Percentiles rank a stretch among this genome's conserved stretches.
phyloP scores from a whole-genome alignment of 2,329 filamentous ascomycete species.

The Aurifilum marmelostoma region DNA sequence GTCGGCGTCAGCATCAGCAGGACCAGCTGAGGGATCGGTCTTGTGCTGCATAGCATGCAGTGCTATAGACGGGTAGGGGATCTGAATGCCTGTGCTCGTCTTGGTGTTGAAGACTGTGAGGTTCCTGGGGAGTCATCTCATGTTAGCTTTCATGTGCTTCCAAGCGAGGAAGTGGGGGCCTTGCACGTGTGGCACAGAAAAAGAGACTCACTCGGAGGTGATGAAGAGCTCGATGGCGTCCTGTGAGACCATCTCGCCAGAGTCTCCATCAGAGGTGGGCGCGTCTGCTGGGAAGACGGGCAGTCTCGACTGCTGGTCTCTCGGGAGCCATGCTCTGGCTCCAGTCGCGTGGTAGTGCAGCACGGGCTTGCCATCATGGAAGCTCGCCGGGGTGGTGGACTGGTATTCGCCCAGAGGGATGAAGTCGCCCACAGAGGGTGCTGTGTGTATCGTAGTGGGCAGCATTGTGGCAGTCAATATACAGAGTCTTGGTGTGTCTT shows the following conservation, averaged over 20 bases:
- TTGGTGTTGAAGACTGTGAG: constrained; percentile 67
- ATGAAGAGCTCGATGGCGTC: constrained; percentile 61
- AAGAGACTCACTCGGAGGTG: constrained; percentile 55
- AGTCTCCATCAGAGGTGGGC: constrained; percentile 39
- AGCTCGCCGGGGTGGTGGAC: constrained; percentile 71
- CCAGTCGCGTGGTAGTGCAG: constrained; percentile 65
- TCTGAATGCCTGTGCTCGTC: constrained; percentile 63
- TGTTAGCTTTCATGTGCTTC: constrained; percentile 29
- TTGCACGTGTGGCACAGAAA: neutral
- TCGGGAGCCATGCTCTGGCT: constrained; percentile 61
- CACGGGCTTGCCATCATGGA: constrained; percentile 72
- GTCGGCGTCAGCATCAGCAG: constrained; percentile 4
- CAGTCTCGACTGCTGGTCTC: constrained; percentile 55
- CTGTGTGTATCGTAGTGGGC: constrained; percentile 58
- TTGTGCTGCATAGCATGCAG: constrained; percentile 73
- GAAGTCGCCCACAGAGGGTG: constrained; percentile 63
- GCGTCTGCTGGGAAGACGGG: constrained; percentile 54
- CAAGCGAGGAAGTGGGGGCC: too few relatives aligned
- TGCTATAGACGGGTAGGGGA: constrained; percentile 74
- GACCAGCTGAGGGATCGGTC: constrained; percentile 34
- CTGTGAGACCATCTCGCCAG: constrained; percentile 44
- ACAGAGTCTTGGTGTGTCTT: neutral
- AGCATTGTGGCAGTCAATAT: constrained; percentile 40
- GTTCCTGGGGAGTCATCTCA: constrained; percentile 40
- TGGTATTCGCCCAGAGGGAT: constrained; percentile 70